Base-by-base conservation (phyloP, 2,329 filamentous ascomycete genomes). In the Hypoxylon sp. region DNA sequence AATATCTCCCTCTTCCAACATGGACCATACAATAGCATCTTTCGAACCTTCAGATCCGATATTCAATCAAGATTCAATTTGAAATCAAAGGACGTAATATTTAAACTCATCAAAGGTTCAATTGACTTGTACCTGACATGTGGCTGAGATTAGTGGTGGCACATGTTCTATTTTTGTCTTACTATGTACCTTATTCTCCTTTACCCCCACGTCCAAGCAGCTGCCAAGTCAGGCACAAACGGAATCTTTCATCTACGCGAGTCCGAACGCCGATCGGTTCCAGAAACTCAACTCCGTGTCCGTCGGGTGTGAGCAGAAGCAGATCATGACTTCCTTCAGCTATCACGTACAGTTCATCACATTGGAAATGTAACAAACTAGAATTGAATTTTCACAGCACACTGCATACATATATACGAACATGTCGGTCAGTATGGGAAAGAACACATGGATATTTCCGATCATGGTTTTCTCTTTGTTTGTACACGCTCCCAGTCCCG, bases 121-220 rank as follows among this genome's bases (percentile, higher is more conserved):
- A 21, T 41, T 21, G 2, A 21, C 9, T 41, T 41, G 37, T 41
- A 41, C 37, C n/a, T 21, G 16, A 21, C 8, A 9, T 41, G 37
- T 41, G 37, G 37, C 37, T 41, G 16, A 9, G 37, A n/a, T n/a
- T n/a, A 19, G 7, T 27, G 14, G 14, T 27, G 21, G 50, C 21
- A 25, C 32, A 27, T 37, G 32, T 52, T 41, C 21, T 39, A 37
- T 37, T 39, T 39, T 39, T 52, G 37, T 52, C 50, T 52, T 32
- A 52, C n/a, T n/a, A n/a, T n/a, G n/a, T n/a, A n/a, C 25, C 50
- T 27, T n/a, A 41, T 21, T 41, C 16, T 21, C 16, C 37, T 21
- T 39, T 52, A 52, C 50, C 50, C 50, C 50, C 50, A 52, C 50
- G 50, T 37, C n/a, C 50, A 34, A 23, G 23, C 32, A 14, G 23